phyloP scores from a whole-genome alignment of 1,284 basidiomycete genomes.

The Ceratobasidium sp. region DNA sequence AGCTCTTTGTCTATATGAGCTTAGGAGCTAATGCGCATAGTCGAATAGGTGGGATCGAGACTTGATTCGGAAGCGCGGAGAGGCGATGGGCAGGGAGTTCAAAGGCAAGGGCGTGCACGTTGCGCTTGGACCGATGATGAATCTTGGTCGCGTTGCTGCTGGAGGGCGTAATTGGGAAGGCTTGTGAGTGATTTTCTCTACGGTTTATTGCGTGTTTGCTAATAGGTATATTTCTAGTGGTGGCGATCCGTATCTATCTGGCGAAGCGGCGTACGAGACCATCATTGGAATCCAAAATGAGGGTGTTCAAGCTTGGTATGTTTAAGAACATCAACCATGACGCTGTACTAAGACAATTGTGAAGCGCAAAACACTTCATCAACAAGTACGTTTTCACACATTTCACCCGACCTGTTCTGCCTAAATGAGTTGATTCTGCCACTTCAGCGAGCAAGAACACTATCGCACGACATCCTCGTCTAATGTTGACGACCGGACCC shows the following conservation, averaged over 20 bases:
- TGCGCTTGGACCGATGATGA: conserved; percentile 42
- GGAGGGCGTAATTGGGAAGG: conserved; percentile 46
- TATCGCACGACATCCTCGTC: conserved; percentile 44
- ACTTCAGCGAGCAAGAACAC: conserved; percentile 45
- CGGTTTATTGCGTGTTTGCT: background rate
- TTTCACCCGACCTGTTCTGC: too few relatives aligned
- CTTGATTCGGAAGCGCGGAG: conserved; percentile 44
- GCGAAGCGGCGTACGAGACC: conserved; percentile 48
- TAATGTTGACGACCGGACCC: conserved; percentile 47
- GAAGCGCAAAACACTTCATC: conserved; percentile 47
- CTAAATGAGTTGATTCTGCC: background rate
- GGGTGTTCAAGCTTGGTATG: conserved; percentile 47
- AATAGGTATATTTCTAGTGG: conserved; percentile 22
- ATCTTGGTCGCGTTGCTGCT: conserved; percentile 42
- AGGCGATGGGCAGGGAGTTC: conserved; percentile 47
- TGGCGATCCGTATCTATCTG: conserved; percentile 47
- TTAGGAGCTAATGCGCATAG: background rate
- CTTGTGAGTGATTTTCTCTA: conserved; percentile 21
- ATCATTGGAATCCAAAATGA: conserved; percentile 47
- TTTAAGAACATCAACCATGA: too few relatives aligned
- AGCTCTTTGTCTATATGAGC: background rate
- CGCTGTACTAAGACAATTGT: background rate
- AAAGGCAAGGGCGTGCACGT: conserved; percentile 47
- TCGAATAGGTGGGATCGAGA: conserved; percentile 40
- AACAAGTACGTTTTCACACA: conserved; percentile 42